Percentiles rank a stretch among this genome's conserved stretches.
phyloP scores from a whole-genome alignment of 1,139 yeast genomes.

The Blastobotrys capitulatus region DNA sequence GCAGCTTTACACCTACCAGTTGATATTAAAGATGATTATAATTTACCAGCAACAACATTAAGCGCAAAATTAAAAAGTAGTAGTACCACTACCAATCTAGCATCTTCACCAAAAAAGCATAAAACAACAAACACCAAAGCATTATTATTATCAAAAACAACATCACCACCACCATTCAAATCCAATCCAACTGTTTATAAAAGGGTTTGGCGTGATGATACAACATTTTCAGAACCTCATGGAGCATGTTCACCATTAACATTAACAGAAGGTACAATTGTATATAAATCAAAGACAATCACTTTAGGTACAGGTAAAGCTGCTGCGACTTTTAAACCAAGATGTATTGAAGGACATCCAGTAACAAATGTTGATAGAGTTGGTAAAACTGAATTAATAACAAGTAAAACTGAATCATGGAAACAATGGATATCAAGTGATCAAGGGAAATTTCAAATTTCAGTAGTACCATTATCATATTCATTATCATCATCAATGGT shows the following conservation, averaged over 20 bases:
- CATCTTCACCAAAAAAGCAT: neutral
- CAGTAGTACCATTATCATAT: constrained; percentile 43
- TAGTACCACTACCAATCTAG: neutral
- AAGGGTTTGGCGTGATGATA: constrained; percentile 7
- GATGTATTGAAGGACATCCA: constrained; percentile 20
- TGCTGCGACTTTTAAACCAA: constrained; percentile 15
- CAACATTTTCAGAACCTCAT: neutral
- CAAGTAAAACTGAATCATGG: constrained; percentile 15
- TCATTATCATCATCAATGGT: constrained; percentile 62
- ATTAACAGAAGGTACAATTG: constrained; percentile 15
- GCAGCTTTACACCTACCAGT: neutral
- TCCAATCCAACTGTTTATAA: neutral
- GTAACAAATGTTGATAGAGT: constrained; percentile 13
- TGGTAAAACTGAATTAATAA: constrained; percentile 5
- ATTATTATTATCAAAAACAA: neutral
- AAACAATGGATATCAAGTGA: constrained; percentile 15
- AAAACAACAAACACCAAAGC: neutral
- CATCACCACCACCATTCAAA: neutral
- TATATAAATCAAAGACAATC: constrained; percentile 8
- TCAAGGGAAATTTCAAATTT: constrained; percentile 11
- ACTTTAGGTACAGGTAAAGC: constrained; percentile 3
- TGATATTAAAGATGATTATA: neutral
- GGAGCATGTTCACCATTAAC: constrained; percentile 18
- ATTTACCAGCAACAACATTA: neutral
- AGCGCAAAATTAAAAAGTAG: neutral